Evolutionary conservation across 495 filamentous ascomycete species (phyloP).

Genomic region (Aspergillus asperescens): DNA sequence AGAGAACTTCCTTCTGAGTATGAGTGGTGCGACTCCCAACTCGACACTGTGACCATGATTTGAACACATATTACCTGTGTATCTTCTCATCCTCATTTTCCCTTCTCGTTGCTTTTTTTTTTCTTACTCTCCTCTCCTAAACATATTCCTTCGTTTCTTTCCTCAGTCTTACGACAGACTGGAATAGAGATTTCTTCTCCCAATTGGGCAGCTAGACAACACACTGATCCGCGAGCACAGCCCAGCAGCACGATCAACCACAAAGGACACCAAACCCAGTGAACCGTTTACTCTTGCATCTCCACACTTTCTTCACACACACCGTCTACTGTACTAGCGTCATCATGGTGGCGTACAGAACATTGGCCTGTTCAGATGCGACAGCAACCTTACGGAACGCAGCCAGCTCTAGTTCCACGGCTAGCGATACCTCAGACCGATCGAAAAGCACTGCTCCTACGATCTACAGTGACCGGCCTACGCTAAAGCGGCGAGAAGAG

Average conservation of each 20-base stretch:
- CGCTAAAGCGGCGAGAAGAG: slow-evolving; percentile 37
- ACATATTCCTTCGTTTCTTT: not conserved
- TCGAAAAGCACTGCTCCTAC: slow-evolving; percentile 68
- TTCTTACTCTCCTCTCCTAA: not conserved
- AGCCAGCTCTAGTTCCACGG: slow-evolving; percentile 54
- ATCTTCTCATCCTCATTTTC: slow-evolving; percentile 5
- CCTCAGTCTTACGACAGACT: not conserved
- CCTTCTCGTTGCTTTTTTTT: slow-evolving; percentile 11
- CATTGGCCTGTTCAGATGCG: slow-evolving; percentile 27
- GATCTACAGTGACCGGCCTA: slow-evolving; percentile 53
- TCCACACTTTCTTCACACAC: not conserved
- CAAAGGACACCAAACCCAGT: not conserved
- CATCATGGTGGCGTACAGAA: slow-evolving; percentile 35
- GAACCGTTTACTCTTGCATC: slow-evolving; percentile 6
- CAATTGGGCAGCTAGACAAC: slow-evolving; percentile 13
- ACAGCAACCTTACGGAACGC: slow-evolving; percentile 20
- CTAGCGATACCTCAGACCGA: slow-evolving; percentile 57
- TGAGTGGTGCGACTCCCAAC: not conserved
- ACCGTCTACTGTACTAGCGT: slow-evolving; percentile 10
- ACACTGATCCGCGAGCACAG: not conserved
- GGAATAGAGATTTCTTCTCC: not conserved
- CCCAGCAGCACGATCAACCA: not conserved
- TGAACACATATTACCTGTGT: slow-evolving; percentile 11
- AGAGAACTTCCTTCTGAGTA: not conserved
- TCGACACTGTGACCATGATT: slow-evolving; percentile 7